phyloP scores from a whole-genome alignment of 75 land plant species.

The Cryptomeria japonica region DNA sequence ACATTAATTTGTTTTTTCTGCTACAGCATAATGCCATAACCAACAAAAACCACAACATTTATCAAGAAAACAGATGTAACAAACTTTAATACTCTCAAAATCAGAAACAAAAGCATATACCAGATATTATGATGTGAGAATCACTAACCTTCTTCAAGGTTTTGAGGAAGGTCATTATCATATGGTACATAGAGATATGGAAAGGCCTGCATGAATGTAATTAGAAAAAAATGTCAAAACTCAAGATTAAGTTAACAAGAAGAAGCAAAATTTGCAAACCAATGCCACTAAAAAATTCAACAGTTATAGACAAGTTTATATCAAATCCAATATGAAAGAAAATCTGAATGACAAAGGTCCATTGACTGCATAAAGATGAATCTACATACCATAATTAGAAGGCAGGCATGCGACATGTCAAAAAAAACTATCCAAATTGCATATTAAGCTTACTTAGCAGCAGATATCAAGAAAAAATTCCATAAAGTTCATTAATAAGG shows the following conservation, averaged over 20 bases:
- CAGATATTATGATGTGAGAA: background rate
- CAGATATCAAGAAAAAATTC: background rate
- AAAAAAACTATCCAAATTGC: background rate
- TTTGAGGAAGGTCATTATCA: constrained; percentile 41
- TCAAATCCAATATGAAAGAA: background rate
- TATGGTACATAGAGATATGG: constrained; percentile 50
- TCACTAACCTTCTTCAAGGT: constrained; percentile 37
- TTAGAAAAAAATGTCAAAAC: background rate
- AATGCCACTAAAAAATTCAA: background rate
- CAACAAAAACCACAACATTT: background rate
- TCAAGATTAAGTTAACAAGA: background rate
- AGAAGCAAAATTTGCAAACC: background rate
- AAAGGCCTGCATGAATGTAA: constrained; percentile 22
- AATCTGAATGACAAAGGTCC: background rate
- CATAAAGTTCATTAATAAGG: background rate
- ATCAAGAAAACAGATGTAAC: background rate
- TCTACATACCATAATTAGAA: background rate
- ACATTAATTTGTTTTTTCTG: background rate
- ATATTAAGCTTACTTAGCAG: background rate
- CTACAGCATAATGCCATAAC: background rate
- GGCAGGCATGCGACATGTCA: too few species aligned
- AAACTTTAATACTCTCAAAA: background rate
- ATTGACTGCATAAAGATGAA: background rate
- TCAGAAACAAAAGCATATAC: background rate
- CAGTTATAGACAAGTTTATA: background rate